Evolutionary conservation across 129 eudicot genomes (phyloP).

Genomic region (Tagetes erecta): DNA sequence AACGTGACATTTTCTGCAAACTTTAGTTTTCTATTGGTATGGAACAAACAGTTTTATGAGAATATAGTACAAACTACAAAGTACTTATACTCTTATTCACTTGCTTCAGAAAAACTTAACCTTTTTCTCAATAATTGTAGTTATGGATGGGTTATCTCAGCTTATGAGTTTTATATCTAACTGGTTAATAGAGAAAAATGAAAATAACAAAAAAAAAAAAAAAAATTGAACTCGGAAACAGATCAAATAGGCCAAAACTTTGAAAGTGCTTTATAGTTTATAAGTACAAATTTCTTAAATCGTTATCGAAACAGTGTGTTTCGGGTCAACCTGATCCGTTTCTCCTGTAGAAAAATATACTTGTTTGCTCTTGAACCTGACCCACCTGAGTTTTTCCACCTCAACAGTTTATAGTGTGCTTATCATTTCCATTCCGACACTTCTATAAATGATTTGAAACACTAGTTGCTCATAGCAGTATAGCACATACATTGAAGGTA

Average conservation of each 20-base stretch:
- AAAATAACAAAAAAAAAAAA: background rate
- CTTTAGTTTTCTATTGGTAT: background rate
- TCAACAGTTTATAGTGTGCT: background rate
- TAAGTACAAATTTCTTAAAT: background rate
- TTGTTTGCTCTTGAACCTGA: background rate
- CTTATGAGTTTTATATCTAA: background rate
- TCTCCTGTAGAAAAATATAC: background rate
- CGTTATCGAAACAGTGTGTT: background rate
- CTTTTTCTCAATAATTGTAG: background rate
- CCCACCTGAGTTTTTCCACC: background rate
- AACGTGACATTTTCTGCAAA: background rate
- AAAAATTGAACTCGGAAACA: background rate
- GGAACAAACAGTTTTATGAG: background rate
- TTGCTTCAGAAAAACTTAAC: background rate
- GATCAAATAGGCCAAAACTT: background rate
- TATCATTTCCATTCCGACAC: too few relatives aligned
- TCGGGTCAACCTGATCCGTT: background rate
- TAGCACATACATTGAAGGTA: conserved; percentile 4
- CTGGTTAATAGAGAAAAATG: background rate
- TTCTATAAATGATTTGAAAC: background rate
- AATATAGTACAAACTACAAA: background rate
- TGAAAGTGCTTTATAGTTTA: background rate
- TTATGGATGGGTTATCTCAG: background rate
- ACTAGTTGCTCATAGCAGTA: background rate
- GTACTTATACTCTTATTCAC: background rate